phyloP scores from a whole-genome alignment of 169 alveolate species.

The Plasmodium knowlesi region DNA sequence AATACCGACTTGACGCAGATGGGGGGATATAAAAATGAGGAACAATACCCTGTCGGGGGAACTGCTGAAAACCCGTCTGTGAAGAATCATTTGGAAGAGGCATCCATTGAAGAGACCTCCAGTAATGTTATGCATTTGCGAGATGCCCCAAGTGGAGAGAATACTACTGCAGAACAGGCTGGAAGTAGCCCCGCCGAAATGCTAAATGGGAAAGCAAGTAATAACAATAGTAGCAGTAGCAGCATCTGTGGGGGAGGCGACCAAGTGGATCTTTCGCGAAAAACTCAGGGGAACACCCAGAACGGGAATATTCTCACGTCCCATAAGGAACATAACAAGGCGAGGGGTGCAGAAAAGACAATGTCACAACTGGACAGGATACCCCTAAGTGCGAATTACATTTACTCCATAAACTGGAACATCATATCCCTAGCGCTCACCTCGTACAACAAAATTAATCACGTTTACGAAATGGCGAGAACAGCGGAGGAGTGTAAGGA shows the following conservation, averaged over 20 bases:
- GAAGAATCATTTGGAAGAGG: not conserved
- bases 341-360: not conserved
- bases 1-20: not conserved
- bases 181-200: not conserved
- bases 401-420: slow-evolving; percentile 53
- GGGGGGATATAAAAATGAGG: not conserved
- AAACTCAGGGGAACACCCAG: not conserved
- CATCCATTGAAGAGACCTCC: not conserved
- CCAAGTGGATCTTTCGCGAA: not conserved
- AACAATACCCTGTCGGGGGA: not conserved
- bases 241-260: not conserved
- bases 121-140: not conserved
- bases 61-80: not conserved
- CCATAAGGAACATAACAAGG: not conserved
- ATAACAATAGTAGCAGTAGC: not conserved
- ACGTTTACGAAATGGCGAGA: slow-evolving; percentile 32
- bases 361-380: not conserved
- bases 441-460: slow-evolving; percentile 61
- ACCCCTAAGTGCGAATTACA: not conserved
- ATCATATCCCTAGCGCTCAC: slow-evolving; percentile 63
- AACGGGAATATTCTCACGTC: not conserved
- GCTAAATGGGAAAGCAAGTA: not conserved
- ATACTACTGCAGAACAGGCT: not conserved
- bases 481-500: slow-evolving; percentile 63
- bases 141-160: not conserved